These are phyloP conservation scores for Candida orba DNA, from an alignment of 805 yeast genomes.

Conservation along the genomic window DNA sequence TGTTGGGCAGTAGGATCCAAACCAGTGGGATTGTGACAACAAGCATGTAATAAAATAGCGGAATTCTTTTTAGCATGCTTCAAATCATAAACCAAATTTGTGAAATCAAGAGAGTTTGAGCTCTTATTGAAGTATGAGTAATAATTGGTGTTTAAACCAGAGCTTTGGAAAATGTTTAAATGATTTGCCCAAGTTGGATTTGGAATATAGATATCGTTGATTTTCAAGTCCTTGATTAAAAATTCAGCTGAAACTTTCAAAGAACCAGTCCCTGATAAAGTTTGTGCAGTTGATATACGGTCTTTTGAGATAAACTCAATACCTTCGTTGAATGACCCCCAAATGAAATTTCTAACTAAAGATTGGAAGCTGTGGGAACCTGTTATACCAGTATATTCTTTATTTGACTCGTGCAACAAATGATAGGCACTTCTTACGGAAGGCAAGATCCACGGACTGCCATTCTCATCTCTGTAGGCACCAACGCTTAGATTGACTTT, in stretches of 20 bases:
- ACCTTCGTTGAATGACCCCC: constrained; percentile 56
- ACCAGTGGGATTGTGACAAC: constrained; percentile 97
- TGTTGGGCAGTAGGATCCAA: constrained; percentile 79
- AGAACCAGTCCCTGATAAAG: constrained; percentile 95
- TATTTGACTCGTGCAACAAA: constrained; percentile 52
- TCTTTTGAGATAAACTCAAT: constrained; percentile 43
- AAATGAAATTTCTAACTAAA: constrained; percentile 64
- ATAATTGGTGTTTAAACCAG: constrained; percentile 56
- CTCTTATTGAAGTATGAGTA: constrained; percentile 66
- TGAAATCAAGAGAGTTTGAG: constrained; percentile 58
- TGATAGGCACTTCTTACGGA: constrained; percentile 46
- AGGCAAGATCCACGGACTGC: constrained; percentile 85
- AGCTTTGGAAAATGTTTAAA: constrained; percentile 64
- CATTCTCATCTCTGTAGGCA: constrained; percentile 87
- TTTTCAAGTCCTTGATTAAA: constrained; percentile 51
- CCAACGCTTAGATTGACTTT: constrained; percentile 46
- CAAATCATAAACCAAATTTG: constrained; percentile 55
- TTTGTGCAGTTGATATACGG: constrained; percentile 77
- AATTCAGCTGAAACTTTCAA: constrained; percentile 80
- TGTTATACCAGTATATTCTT: constrained; percentile 81
- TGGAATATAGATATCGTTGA: constrained; percentile 53
- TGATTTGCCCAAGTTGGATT: constrained; percentile 96
- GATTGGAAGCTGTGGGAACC: constrained; percentile 67
- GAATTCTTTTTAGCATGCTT: constrained; percentile 48
- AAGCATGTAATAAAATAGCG: constrained; percentile 78